phyloP scores from a whole-genome alignment of 331 rosid genomes.

The Acacia concinna region DNA sequence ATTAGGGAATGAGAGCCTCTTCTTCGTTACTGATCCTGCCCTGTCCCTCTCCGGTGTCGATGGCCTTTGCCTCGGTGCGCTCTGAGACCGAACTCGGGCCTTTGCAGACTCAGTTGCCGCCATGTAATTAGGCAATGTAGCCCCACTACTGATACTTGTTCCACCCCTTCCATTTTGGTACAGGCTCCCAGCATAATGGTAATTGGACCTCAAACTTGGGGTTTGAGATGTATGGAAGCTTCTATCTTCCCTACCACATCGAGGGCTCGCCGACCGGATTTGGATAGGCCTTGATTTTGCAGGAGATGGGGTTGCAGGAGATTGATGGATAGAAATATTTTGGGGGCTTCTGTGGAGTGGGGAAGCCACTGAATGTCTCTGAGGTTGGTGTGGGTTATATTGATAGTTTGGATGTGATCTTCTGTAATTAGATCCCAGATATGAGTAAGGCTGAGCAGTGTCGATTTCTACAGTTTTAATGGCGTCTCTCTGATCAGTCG shows the following conservation, averaged over 20 bases:
- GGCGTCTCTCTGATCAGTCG: slow-evolving; percentile 81
- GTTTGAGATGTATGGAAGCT: slow-evolving; percentile 68
- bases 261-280: slow-evolving; percentile 84
- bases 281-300: slow-evolving; percentile 67
- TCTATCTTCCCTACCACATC: slow-evolving; percentile 65
- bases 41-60: slow-evolving; percentile 86
- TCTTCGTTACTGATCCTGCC: slow-evolving; percentile 63
- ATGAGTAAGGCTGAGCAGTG: slow-evolving; percentile 79
- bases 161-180: slow-evolving; percentile 55
- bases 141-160: slow-evolving; percentile 34
- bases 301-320: slow-evolving; percentile 84
- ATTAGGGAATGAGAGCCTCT: slow-evolving; percentile 75
- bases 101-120: slow-evolving; percentile 96
- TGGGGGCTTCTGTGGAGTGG: slow-evolving; percentile 69
- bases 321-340: slow-evolving; percentile 49
- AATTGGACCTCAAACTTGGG: slow-evolving; percentile 85
- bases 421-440: slow-evolving; percentile 56
- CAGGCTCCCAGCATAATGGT: slow-evolving; percentile 57
- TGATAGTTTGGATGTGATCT: slow-evolving; percentile 74
- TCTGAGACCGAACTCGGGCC: slow-evolving; percentile 86
- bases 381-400: slow-evolving; percentile 57
- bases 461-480: slow-evolving; percentile 86
- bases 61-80: slow-evolving; percentile 93
- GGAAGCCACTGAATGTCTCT: slow-evolving; percentile 62
- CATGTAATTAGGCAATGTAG: slow-evolving; percentile 90